phyloP scores from a whole-genome alignment of 768 basidiomycete genomes.

The Scleroderma bovista region DNA sequence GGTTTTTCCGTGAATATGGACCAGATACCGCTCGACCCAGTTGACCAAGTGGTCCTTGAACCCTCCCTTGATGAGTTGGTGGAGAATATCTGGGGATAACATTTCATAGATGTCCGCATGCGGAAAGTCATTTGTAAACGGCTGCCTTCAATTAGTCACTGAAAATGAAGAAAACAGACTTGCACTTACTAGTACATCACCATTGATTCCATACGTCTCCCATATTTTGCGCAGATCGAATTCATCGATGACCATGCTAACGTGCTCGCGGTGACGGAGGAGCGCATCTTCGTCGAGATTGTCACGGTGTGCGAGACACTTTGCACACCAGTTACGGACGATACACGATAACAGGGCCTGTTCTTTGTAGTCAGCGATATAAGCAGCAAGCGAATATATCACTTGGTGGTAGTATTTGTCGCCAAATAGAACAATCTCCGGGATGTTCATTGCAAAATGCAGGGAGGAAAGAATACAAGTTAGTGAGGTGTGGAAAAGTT shows the following conservation, averaged over 20 bases:
- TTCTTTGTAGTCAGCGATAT: conserved; percentile 17
- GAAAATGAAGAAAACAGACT: background rate
- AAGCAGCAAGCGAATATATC: no score
- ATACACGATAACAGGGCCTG: conserved; percentile 12
- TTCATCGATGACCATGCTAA: conserved; percentile 9
- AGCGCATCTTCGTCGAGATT: background rate
- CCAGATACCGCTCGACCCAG: background rate
- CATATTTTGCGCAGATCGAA: conserved; percentile 13
- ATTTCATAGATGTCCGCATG: no score
- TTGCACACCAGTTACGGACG: conserved; percentile 13
- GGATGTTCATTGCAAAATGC: conserved; percentile 9
- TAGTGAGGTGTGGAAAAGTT: conserved; percentile 15
- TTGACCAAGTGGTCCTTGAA: no score
- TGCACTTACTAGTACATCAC: background rate
- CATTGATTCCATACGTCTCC: conserved; percentile 9
- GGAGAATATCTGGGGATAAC: no score
- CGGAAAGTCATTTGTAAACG: background rate
- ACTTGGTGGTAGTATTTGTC: conserved; percentile 14
- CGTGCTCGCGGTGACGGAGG: conserved; percentile 13
- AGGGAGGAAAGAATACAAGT: conserved; percentile 9
- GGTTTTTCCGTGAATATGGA: background rate
- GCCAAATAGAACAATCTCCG: conserved; percentile 10
- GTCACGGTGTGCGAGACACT: conserved; percentile 2
- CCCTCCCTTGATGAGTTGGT: no score
- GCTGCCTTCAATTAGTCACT: background rate